Evolutionary conservation across 1,284 basidiomycete species (phyloP).

Genomic region (Irpex sp.): DNA sequence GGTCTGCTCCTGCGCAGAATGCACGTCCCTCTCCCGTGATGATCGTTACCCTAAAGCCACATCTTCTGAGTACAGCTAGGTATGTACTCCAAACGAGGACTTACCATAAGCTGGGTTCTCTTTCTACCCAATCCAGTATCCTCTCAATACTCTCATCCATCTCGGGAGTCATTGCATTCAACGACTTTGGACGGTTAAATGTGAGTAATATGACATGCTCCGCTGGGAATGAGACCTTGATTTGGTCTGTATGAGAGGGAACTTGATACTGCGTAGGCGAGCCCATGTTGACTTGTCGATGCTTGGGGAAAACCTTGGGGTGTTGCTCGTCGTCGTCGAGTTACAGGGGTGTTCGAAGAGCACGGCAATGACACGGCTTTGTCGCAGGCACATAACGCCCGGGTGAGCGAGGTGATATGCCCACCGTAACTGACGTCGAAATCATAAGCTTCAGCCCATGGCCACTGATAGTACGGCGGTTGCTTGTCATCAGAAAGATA

Average conservation of each 20-base stretch:
- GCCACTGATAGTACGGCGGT: neutral
- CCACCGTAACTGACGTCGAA: neutral
- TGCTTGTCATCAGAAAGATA: neutral
- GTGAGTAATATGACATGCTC: conserved; percentile 69
- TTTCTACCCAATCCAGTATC: conserved; percentile 74
- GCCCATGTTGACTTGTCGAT: neutral
- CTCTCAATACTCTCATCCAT: conserved; percentile 53
- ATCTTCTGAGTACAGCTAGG: neutral
- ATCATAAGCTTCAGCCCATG: neutral
- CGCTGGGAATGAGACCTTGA: conserved; percentile 54
- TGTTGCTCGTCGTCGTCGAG: neutral
- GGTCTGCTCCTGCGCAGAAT: conserved; percentile 81
- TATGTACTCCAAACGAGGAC: neutral
- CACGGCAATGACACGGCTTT: neutral
- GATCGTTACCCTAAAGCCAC: conserved; percentile 60
- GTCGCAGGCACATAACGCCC: neutral
- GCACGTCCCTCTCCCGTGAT: conserved; percentile 71
- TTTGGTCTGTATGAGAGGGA: conserved; percentile 48
- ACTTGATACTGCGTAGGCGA: conserved; percentile 18
- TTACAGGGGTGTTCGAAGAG: neutral
- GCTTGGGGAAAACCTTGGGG: neutral
- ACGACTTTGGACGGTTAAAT: conserved; percentile 66
- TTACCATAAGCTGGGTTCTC: conserved; percentile 67
- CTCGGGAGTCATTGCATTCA: conserved; percentile 68
- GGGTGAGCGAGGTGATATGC: neutral